These are phyloP conservation scores for Aspergillus biplanus DNA, from an alignment of 495 filamentous ascomycete species.

Conservation along the genomic window DNA sequence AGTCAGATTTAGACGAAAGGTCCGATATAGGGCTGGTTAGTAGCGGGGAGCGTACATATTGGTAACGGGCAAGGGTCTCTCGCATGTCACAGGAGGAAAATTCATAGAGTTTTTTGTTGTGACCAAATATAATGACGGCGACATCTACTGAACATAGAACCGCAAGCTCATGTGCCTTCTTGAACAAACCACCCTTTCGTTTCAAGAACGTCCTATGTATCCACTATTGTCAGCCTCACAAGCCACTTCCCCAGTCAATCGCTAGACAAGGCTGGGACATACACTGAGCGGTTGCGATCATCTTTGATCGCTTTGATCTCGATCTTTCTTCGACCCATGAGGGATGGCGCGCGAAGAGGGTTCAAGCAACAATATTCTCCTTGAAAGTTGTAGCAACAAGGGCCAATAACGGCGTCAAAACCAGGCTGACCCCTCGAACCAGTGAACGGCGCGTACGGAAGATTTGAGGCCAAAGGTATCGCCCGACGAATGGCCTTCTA, in stretches of 20 bases:
- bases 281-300: constrained; percentile 98
- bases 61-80: constrained; percentile 82
- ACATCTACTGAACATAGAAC: constrained; percentile 98
- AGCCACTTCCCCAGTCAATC: background rate
- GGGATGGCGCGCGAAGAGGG: constrained; percentile 22
- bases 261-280: constrained; percentile 48
- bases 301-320: constrained; percentile 99
- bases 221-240: constrained; percentile 4
- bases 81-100: constrained; percentile 94
- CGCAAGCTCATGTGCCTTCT: constrained; percentile 98
- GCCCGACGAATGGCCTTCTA: constrained; percentile 13
- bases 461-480: constrained; percentile 22
- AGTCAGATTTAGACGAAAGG: constrained; percentile 7
- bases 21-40: constrained; percentile 5
- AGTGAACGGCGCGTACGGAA: constrained; percentile 22
- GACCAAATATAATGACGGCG: constrained; percentile 96
- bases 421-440: constrained; percentile 20
- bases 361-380: constrained; percentile 15
- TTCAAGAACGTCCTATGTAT: constrained; percentile 86
- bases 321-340: constrained; percentile 79
- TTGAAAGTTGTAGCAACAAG: background rate
- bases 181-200: constrained; percentile 97
- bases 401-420: constrained; percentile 7
- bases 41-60: constrained; percentile 69
- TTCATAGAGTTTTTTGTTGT: constrained; percentile 97